Evolutionary conservation across 2,329 filamentous ascomycete genomes (phyloP), one percentile per base, ranked within the genome.

Genomic region (Emmonsia crescens): DNA sequence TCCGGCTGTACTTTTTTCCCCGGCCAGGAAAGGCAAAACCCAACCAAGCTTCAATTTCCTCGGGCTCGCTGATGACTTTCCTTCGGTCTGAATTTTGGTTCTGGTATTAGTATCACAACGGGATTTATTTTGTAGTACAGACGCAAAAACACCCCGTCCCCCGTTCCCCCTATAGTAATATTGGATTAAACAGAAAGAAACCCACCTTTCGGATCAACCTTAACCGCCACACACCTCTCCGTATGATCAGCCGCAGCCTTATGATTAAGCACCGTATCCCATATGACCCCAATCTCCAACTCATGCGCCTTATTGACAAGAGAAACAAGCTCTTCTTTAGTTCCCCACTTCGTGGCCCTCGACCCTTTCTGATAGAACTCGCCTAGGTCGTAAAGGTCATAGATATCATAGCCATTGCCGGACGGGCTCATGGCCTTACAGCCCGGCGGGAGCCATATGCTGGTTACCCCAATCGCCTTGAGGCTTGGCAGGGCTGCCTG

Each of bases 261-360:
- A 70, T 89, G 87, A 68, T 89, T 90, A 52, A 89, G 75, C 6
- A 91, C 86, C 1, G 85, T 84, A 71, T 89, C 87, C 79, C 85
- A 89, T 66, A 88, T 80, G 0, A 89, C 67, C 0, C 81, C 80
- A 9, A 89, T 76, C 0, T 80, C 82, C 29, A 80, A 66, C 44
- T 80, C 74, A 58, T 80, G 76, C 0, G 85, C 85, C 14, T 75
- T 72, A 24, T 77, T 72, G 2, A 77, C 74, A 56, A 90, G 71
- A 21, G 77, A 75, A 2, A 81, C 65, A 19, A 90, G 74, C 61
- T 89, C 85, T 52, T 82, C 79, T 67, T 83, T 84, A 1, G 77
- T 76, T 1, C 87, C 87, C 86, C 86, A 91, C 77, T 89, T 89
- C 0, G 87, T 89, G 2, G 76, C 75, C 5, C 74, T 74, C 0